Percentiles rank a stretch among this genome's conserved stretches.
phyloP scores from a whole-genome alignment of 2,329 filamentous ascomycete genomes.

The Aspergillus sp. region DNA sequence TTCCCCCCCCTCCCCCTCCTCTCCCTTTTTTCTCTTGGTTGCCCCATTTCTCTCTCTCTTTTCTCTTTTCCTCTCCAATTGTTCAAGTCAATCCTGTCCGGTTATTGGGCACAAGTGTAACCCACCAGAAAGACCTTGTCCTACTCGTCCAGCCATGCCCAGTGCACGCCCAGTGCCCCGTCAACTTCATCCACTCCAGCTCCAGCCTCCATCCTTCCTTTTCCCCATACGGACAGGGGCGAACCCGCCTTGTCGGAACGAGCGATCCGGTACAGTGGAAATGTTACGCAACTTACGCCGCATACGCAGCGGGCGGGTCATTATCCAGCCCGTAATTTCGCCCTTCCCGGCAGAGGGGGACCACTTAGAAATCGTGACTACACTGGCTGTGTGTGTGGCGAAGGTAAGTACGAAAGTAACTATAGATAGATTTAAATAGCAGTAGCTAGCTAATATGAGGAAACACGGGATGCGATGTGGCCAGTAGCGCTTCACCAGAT shows the following conservation, averaged over 20 bases:
- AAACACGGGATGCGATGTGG: too few species aligned
- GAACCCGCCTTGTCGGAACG: conserved; percentile 7
- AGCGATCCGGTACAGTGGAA: conserved; percentile 5
- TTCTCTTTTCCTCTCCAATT: too few species aligned
- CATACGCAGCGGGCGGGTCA: neutral
- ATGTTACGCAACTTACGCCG: neutral
- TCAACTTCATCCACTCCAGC: neutral
- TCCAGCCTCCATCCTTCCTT: neutral
- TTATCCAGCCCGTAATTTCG: neutral
- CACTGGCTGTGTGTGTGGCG: neutral
- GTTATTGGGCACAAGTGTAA: neutral
- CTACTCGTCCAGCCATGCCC: neutral
- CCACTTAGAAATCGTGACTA: neutral
- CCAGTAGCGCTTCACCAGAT: neutral
- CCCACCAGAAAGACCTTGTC: neutral
- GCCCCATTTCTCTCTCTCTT: too few species aligned
- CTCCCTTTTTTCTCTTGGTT: too few species aligned
- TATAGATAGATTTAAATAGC: neutral
- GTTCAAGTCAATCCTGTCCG: neutral
- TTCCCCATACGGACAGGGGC: conserved; percentile 4
- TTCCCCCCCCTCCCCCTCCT: neutral
- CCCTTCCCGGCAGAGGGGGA: neutral
- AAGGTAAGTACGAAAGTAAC: neutral
- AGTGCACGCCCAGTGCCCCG: neutral
- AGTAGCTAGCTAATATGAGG: too few species aligned